Base-by-base conservation (phyloP, 768 basidiomycete genomes). In the Suillus americanus region DNA sequence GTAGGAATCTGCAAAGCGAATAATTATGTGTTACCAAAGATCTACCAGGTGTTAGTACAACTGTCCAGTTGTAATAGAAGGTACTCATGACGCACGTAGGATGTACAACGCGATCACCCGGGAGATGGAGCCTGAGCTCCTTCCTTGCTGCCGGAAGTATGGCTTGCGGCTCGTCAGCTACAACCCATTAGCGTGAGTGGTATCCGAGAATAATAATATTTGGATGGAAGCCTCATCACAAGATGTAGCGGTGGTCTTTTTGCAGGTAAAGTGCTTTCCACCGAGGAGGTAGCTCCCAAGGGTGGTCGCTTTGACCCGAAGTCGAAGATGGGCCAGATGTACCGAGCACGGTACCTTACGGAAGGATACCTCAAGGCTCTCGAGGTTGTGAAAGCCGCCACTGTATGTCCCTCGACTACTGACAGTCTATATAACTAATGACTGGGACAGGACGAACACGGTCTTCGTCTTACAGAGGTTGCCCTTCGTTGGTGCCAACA, bases 401-500 rank as follows among this genome's bases (percentile, higher is more conserved):
- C 79, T 9, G 83, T 84, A 68, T 12, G 81, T 68, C 43, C 18
- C 25, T 2, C 50, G 48, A 4, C 56, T 33, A 18, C n/a, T 18
- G 30, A 20, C 5, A 64, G 50, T 45, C 59, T 56, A 50, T 25
- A 53, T 9, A 30, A 43, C 43, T 38, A 12, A 64, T 28, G 51
- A 35, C 30, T 28, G 30, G 3, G 41, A 13, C 62, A 82, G 81
- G 80, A 80, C 41, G 82, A 79, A 57, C 76, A 86, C 65, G 66
- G 73, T 50, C 70, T 89, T 4, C 80, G 81, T 0, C 74, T 86
- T 63, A 78, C 81, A 3, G 86, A 88, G 73, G 79, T 86, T 4
- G 85, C 86, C 1, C 74, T 87, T 55, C 79, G 87, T n/a, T 89
- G 87, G 87, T 77, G 83, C 60, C 83, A 86, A 61, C 82, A 88